A percentile compares a stretch with the other conserved stretches of the same genome.
phyloP scores from a whole-genome alignment of 2,329 filamentous ascomycete species.

The Diplodia corticola region DNA sequence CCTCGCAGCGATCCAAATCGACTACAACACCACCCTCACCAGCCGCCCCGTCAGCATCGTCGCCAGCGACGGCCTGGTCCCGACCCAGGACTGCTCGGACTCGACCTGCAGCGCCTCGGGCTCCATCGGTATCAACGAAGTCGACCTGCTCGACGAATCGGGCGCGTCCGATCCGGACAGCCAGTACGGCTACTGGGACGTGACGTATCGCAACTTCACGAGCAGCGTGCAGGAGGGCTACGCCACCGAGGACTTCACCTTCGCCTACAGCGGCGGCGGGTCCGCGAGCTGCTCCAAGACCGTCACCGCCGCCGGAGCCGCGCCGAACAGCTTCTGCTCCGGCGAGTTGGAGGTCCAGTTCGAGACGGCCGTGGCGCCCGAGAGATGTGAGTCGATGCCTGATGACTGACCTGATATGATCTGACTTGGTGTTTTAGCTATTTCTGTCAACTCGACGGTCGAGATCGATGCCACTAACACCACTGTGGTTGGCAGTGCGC shows the following conservation, averaged over 20 bases:
- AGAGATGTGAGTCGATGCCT: not conserved
- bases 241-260: not conserved
- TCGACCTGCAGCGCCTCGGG: not conserved
- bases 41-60: not conserved
- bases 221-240: not conserved
- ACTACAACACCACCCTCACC: constrained; percentile 9
- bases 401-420: not conserved
- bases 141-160: not conserved
- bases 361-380: not conserved
- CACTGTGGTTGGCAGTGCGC: not conserved
- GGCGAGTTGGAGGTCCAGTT: not conserved
- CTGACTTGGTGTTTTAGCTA: not conserved
- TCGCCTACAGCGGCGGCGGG: not conserved
- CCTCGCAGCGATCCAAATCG: not conserved
- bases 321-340: not conserved
- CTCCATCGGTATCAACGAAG: not conserved
- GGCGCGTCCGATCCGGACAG: constrained; percentile 26
- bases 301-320: not conserved
- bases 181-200: constrained; percentile 14
- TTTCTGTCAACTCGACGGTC: constrained; percentile 1
- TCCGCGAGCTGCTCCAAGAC: constrained; percentile 7
- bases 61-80: not conserved
- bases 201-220: constrained; percentile 6
- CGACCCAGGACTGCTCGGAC: not conserved
- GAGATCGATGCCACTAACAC: not conserved